These are phyloP conservation scores for Lunasporangiospora selenospora DNA, from an alignment of 192 early-diverging fungal genomes.

Conservation along the genomic window DNA sequence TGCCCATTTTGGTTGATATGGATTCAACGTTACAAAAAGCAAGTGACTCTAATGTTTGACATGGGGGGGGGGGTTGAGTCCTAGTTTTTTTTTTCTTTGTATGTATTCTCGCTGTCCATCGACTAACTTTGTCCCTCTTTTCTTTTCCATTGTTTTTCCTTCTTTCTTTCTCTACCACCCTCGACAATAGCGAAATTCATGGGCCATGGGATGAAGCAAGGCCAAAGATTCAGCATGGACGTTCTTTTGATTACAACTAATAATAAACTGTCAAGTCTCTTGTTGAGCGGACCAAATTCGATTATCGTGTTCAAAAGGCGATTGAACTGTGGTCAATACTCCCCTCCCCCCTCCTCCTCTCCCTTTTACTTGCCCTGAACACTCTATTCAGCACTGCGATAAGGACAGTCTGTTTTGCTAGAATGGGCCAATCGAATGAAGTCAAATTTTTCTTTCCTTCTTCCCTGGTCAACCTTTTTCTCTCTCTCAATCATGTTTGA, in stretches of 20 bases:
- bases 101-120: not conserved
- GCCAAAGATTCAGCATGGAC: slow-evolving; percentile 67
- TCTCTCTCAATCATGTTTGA: too few species aligned
- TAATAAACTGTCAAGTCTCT: not conserved
- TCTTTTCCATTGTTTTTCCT: not conserved
- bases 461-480: not conserved
- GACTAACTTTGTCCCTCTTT: slow-evolving; percentile 3
- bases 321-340: not conserved
- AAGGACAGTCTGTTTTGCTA: too few species aligned
- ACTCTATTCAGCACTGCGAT: too few species aligned
- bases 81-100: slow-evolving; percentile 3
- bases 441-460: not conserved
- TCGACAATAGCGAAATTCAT: slow-evolving; percentile 79
- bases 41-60: slow-evolving; percentile 20
- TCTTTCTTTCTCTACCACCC: not conserved
- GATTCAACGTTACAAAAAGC: slow-evolving; percentile 97
- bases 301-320: not conserved
- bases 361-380: not conserved
- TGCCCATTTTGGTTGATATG: slow-evolving; percentile 93
- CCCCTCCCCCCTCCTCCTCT: not conserved
- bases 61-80: too few species aligned
- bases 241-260: slow-evolving; percentile 43
- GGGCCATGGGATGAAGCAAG: slow-evolving; percentile 98
- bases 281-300: not conserved
- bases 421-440: too few species aligned